phyloP scores from a whole-genome alignment of 202 grass and related monocot species.

The Panicum virgatum region DNA sequence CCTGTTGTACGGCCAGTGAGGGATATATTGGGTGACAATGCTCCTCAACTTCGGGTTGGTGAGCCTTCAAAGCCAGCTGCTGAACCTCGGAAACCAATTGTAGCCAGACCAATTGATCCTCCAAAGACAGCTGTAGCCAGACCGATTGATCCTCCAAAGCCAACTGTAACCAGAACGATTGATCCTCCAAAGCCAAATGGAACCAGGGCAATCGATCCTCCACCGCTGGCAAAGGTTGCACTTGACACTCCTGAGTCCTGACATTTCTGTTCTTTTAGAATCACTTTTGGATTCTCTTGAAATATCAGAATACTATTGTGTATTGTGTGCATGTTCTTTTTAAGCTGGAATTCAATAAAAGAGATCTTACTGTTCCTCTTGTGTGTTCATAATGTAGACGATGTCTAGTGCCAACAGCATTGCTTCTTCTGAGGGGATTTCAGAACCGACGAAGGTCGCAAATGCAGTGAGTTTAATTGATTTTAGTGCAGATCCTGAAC shows the following conservation, averaged over 20 bases:
- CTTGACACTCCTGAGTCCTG: constrained; percentile 34
- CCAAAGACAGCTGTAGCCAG: constrained; percentile 43
- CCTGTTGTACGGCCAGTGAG: constrained; percentile 72
- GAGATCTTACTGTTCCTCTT: constrained; percentile 29
- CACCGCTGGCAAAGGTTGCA: constrained; percentile 63
- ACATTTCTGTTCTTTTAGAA: constrained; percentile 18
- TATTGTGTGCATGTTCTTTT: constrained; percentile 29
- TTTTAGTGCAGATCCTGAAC: constrained; percentile 73
- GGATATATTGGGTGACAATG: constrained; percentile 82
- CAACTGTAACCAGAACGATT: constrained; percentile 46
- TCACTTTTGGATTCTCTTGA: constrained; percentile 24
- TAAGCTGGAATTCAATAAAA: constrained; percentile 21
- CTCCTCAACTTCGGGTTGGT: constrained; percentile 69
- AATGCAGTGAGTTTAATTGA: constrained; percentile 77
- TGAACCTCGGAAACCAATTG: constrained; percentile 59
- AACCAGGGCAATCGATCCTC: too few species aligned
- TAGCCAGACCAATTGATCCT: constrained; percentile 41
- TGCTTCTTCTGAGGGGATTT: constrained; percentile 56
- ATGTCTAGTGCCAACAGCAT: constrained; percentile 72
- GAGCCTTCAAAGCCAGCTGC: constrained; percentile 66
- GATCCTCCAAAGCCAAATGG: too few species aligned
- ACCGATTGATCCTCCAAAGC: constrained; percentile 59
- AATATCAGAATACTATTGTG: too few species aligned
- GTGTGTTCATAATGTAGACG: constrained; percentile 51
- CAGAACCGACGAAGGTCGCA: constrained; percentile 43